Percentiles rank a stretch among this genome's conserved stretches.
These are phyloP conservation scores for Polygonum aviculare DNA, from an alignment of 148 eudicot species.

Conservation along the genomic window DNA sequence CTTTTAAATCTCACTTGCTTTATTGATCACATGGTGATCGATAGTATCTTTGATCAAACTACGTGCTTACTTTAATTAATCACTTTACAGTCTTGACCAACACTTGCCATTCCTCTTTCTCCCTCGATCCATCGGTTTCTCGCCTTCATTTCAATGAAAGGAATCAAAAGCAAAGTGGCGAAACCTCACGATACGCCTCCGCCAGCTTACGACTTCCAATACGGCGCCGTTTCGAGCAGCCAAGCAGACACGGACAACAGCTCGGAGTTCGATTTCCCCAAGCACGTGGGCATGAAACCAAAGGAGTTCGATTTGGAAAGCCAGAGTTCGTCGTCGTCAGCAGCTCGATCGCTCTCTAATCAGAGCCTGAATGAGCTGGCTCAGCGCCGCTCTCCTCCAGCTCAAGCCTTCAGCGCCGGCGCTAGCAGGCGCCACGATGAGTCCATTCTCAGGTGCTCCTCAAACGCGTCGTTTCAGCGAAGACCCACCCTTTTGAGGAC, in stretches of 20 bases:
- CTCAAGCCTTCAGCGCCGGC: neutral
- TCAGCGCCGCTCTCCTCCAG: neutral
- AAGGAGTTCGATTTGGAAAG: constrained; percentile 15
- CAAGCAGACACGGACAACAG: neutral
- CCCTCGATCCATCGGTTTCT: too few relatives aligned
- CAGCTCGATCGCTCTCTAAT: neutral
- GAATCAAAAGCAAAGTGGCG: constrained; percentile 12
- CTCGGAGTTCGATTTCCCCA: neutral
- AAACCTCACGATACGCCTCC: neutral
- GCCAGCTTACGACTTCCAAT: constrained; percentile 38
- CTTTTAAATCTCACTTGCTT: too few relatives aligned
- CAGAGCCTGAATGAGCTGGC: neutral
- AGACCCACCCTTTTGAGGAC: constrained; percentile 28
- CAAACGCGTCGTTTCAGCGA: constrained; percentile 46
- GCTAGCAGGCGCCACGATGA: constrained; percentile 23
- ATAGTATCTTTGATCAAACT: too few relatives aligned
- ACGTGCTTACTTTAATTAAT: too few relatives aligned
- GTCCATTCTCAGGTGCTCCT: constrained; percentile 38
- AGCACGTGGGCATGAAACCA: neutral
- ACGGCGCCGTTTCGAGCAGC: constrained; percentile 19
- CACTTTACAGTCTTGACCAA: too few relatives aligned
- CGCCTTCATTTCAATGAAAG: constrained; percentile 17
- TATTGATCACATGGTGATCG: too few relatives aligned
- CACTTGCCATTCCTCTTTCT: neutral
- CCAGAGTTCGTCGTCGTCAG: constrained; percentile 11